Evolutionary conservation across 2,329 filamentous ascomycete genomes (phyloP).

Genomic region (Alternaria infectoria): DNA sequence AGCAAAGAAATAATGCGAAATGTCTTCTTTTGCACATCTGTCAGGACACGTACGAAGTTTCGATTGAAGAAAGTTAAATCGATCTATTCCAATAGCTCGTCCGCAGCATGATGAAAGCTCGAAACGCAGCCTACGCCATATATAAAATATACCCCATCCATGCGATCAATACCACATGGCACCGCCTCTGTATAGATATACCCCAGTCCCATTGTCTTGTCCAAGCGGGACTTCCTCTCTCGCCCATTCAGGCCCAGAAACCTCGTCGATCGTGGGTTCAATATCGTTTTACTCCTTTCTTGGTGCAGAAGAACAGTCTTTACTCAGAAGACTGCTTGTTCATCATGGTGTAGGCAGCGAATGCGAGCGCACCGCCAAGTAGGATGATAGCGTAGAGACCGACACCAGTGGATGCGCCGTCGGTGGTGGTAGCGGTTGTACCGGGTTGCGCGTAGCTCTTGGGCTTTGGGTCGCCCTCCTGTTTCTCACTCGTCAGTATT

Average conservation of each 20-base stretch:
- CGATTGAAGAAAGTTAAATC: background rate
- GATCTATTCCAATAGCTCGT: slow-evolving; percentile 1
- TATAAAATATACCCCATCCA: background rate
- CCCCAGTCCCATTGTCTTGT: background rate
- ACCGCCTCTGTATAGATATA: background rate
- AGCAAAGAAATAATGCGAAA: too few species aligned
- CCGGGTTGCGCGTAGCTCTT: slow-evolving; percentile 62
- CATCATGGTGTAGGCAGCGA: slow-evolving; percentile 84
- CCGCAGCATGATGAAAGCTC: background rate
- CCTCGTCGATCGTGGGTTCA: too few species aligned
- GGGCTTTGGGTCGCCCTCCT: slow-evolving; percentile 79
- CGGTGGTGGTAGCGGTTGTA: slow-evolving; percentile 55
- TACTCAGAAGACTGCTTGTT: slow-evolving; percentile 57
- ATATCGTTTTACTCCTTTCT: too few species aligned
- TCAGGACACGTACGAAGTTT: too few species aligned
- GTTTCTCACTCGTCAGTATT: slow-evolving; percentile 3
- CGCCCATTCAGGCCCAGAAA: too few species aligned
- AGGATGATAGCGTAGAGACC: slow-evolving; percentile 83
- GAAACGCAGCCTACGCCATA: background rate
- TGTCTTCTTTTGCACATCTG: too few species aligned
- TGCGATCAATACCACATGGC: background rate
- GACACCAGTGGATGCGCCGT: slow-evolving; percentile 68
- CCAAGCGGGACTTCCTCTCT: background rate
- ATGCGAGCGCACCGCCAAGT: slow-evolving; percentile 77
- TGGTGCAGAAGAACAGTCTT: background rate